phyloP scores from a whole-genome alignment of 495 filamentous ascomycete species.

The Bathelium albidoporum region DNA sequence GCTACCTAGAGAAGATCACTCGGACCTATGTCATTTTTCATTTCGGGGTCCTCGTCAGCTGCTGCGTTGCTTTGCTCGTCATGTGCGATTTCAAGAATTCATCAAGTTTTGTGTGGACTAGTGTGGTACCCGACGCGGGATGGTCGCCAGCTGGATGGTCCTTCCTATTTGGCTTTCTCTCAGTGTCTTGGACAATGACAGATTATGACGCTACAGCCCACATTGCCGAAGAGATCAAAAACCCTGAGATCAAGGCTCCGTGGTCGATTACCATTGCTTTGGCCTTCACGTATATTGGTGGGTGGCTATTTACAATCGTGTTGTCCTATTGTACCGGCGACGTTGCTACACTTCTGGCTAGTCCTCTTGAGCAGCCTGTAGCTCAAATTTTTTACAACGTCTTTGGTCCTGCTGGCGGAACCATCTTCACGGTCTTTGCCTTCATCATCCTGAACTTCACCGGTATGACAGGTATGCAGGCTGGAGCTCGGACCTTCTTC shows the following conservation, averaged over 20 bases:
- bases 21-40: constrained; percentile 58
- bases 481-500: constrained; percentile 51
- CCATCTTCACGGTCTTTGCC: constrained; percentile 50
- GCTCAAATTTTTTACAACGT: constrained; percentile 55
- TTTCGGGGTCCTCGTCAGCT: constrained; percentile 44
- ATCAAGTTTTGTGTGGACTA: constrained; percentile 45
- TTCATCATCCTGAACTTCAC: constrained; percentile 50
- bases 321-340: constrained; percentile 53
- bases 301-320: constrained; percentile 55
- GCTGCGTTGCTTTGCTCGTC: constrained; percentile 46
- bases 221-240: constrained; percentile 53
- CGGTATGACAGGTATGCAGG: constrained; percentile 51
- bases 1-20: constrained; percentile 55
- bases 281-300: constrained; percentile 50
- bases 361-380: constrained; percentile 46
- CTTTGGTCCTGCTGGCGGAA: constrained; percentile 46
- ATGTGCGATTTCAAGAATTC: constrained; percentile 19
- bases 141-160: constrained; percentile 51
- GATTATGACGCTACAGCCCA: constrained; percentile 50
- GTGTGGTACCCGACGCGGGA: constrained; percentile 44
- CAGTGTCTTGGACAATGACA: constrained; percentile 55
- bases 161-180: constrained; percentile 54
- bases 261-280: constrained; percentile 51
- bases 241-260: constrained; percentile 49
- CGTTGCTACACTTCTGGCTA: constrained; percentile 35